Evolutionary conservation across 805 yeast genomes (phyloP).

Genomic region (Lachancea thermotolerans): DNA sequence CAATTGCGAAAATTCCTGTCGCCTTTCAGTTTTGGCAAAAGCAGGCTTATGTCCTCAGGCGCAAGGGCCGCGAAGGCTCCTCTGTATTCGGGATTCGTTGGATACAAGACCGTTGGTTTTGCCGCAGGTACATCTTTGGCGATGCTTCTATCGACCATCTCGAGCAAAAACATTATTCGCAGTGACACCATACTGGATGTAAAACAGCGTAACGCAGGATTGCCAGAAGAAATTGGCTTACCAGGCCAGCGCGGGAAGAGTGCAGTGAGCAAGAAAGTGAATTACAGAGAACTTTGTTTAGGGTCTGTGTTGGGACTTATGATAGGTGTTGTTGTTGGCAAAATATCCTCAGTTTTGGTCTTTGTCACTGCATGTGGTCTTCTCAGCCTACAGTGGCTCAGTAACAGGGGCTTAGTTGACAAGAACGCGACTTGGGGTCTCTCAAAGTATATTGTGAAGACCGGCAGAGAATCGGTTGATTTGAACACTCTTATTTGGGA

Average conservation of each 20-base stretch:
- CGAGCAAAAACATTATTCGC: constrained; percentile 6
- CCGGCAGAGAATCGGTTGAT: constrained; percentile 20
- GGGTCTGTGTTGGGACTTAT: constrained; percentile 27
- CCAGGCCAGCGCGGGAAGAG: constrained; percentile 6
- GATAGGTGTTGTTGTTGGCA: constrained; percentile 24
- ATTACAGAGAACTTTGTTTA: constrained; percentile 23
- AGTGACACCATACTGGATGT: constrained; percentile 19
- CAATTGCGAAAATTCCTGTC: not conserved
- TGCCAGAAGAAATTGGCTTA: constrained; percentile 12
- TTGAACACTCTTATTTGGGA: constrained; percentile 17
- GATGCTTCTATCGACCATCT: not conserved
- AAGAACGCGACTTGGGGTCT: constrained; percentile 14
- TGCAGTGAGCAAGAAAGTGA: constrained; percentile 9
- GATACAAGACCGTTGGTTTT: not conserved
- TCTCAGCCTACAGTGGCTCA: constrained; percentile 22
- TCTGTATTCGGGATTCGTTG: not conserved
- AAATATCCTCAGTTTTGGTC: constrained; percentile 21
- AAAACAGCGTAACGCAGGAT: constrained; percentile 8
- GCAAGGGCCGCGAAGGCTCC: not conserved
- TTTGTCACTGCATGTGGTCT: constrained; percentile 18
- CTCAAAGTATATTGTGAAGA: constrained; percentile 14
- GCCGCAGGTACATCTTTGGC: constrained; percentile 1
- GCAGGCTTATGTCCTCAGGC: not conserved
- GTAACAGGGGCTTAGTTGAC: constrained; percentile 20
- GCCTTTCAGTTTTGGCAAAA: not conserved